A percentile compares a stretch with the other conserved stretches of the same genome.
Evolutionary conservation across 257 asterid genomes (phyloP).

Genomic region (Gentiana straminea): DNA sequence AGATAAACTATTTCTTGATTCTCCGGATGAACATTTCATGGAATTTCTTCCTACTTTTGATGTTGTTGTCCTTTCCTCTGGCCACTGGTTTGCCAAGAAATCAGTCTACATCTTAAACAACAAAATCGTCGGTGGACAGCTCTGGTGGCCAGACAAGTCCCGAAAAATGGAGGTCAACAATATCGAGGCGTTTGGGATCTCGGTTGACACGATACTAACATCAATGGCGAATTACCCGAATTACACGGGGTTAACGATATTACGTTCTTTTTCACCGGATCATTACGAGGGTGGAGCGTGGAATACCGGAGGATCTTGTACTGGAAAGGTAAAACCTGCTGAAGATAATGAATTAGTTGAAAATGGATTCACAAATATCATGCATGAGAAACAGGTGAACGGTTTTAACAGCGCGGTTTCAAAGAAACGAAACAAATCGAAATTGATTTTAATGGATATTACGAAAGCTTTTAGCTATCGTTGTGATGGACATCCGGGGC

Average conservation of each 20-base stretch:
- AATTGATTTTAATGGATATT: conserved; percentile 61
- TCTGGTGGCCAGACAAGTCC: conserved; percentile 83
- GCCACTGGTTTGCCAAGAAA: conserved; percentile 97
- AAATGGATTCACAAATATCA: conserved; percentile 58
- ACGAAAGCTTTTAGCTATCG: conserved; percentile 63
- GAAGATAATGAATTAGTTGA: conserved; percentile 44
- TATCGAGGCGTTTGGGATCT: conserved; percentile 68
- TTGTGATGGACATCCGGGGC: conserved; percentile 97
- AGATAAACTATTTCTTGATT: conserved; percentile 70
- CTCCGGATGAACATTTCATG: conserved; percentile 82
- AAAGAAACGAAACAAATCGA: conserved; percentile 61
- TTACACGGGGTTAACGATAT: conserved; percentile 75
- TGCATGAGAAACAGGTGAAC: conserved; percentile 73
- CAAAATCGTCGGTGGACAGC: conserved; percentile 82
- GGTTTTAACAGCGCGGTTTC: conserved; percentile 50
- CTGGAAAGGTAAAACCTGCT: conserved; percentile 64
- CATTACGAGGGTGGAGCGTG: conserved; percentile 92
- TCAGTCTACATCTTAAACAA: conserved; percentile 72
- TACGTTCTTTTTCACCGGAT: conserved; percentile 82
- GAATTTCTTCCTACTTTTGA: conserved; percentile 46
- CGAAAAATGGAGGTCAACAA: conserved; percentile 43
- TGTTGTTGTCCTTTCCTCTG: conserved; percentile 81
- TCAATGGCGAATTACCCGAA: conserved; percentile 65
- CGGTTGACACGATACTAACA: conserved; percentile 72
- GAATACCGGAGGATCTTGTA: conserved; percentile 97